Evolutionary conservation across 1,284 basidiomycete species (phyloP).

Genomic region (Schizophyllum amplum): DNA sequence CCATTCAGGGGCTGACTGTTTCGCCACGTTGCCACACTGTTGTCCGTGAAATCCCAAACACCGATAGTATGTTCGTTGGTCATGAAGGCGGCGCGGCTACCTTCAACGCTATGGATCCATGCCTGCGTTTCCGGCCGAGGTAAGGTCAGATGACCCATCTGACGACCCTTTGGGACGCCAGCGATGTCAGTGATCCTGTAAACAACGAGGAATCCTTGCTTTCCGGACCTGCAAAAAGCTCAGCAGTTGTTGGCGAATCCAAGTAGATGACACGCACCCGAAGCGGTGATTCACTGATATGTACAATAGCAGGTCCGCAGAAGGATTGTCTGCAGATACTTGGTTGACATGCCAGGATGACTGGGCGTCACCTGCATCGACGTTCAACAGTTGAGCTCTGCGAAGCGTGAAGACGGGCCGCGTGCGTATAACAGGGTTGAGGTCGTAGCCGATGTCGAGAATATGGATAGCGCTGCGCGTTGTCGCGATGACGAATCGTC

Average conservation of each 20-base stretch:
- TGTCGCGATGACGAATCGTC: background rate
- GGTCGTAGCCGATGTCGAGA: background rate
- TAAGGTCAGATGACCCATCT: background rate
- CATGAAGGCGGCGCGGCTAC: background rate
- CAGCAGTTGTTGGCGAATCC: no score
- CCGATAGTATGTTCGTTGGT: background rate
- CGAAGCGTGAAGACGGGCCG: background rate
- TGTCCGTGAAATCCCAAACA: background rate
- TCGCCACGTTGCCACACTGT: background rate
- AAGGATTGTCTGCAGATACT: background rate
- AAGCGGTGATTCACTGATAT: background rate
- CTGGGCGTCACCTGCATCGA: background rate
- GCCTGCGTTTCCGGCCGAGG: background rate
- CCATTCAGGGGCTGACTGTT: no score
- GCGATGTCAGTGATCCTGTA: background rate
- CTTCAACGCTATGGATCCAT: background rate
- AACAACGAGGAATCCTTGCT: background rate
- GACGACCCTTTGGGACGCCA: no score
- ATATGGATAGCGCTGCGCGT: background rate
- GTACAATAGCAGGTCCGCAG: background rate
- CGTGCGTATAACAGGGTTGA: background rate
- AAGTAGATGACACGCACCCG: background rate
- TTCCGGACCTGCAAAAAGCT: background rate
- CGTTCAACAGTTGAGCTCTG: background rate
- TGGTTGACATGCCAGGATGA: background rate